Evolutionary conservation across 2,329 filamentous ascomycete species (phyloP).

Genomic region (Rachicladosporium sp.): DNA sequence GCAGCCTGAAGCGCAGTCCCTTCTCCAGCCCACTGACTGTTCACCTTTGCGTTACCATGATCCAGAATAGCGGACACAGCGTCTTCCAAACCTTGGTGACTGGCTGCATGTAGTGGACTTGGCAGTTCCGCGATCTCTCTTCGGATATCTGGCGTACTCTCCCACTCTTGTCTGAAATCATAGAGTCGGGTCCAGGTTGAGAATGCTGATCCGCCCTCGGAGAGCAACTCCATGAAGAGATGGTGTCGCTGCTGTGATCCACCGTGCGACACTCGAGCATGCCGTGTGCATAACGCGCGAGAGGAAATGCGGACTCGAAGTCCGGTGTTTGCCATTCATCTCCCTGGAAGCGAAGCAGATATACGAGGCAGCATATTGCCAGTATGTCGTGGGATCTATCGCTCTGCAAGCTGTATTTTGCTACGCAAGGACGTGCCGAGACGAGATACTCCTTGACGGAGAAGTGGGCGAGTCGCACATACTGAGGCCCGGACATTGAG

Average conservation of each 20-base stretch:
- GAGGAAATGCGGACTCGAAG: background rate
- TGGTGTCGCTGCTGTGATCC: background rate
- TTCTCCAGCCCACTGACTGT: too few species aligned
- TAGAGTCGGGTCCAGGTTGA: background rate
- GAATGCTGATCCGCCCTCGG: background rate
- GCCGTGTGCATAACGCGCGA: background rate
- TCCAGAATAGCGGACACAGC: too few species aligned
- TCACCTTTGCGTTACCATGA: too few species aligned
- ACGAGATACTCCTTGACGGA: constrained; percentile 26
- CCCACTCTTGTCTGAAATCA: background rate
- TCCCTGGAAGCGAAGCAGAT: constrained; percentile 17
- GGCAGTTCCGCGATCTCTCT: too few species aligned
- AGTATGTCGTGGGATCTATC: constrained; percentile 13
- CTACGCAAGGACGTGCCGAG: constrained; percentile 15
- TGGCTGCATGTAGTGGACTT: too few species aligned
- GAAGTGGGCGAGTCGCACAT: constrained; percentile 20
- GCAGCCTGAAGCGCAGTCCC: constrained; percentile 11
- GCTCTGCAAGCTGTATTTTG: constrained; percentile 16
- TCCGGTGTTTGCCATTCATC: constrained; percentile 3
- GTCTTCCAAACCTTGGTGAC: too few species aligned
- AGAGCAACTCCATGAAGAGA: background rate
- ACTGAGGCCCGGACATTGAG: constrained; percentile 7
- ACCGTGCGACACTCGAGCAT: background rate
- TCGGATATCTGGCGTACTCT: too few species aligned
- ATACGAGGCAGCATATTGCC: constrained; percentile 15